Evolutionary conservation across 768 basidiomycete species (phyloP).

Genomic region (Boletus edulis): DNA sequence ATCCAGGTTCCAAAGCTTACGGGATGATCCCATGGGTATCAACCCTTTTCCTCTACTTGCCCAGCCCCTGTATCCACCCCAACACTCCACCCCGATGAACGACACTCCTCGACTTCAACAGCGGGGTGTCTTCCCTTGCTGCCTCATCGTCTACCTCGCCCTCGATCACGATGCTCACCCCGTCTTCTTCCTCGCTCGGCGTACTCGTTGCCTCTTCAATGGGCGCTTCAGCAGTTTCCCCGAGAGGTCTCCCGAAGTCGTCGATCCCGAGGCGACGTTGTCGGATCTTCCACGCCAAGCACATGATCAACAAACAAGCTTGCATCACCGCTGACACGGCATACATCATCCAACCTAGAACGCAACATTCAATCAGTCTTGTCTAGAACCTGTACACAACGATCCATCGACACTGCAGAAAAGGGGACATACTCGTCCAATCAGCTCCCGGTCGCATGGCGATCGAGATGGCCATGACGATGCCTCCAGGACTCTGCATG

Average conservation of each 20-base stretch:
- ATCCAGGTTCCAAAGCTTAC: too few species aligned
- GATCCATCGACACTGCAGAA: too few species aligned
- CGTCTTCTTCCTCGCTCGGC: constrained; percentile 8
- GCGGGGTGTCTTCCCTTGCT: constrained; percentile 18
- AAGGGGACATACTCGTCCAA: constrained; percentile 66
- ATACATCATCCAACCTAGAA: constrained; percentile 74
- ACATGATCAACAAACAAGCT: constrained; percentile 77
- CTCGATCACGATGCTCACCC: constrained; percentile 21
- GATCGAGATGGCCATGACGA: constrained; percentile 84
- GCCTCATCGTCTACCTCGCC: constrained; percentile 9
- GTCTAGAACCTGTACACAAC: not conserved
- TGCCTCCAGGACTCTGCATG: constrained; percentile 88
- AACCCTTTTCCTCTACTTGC: constrained; percentile 8
- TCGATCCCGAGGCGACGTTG: constrained; percentile 76
- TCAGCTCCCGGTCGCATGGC: constrained; percentile 77
- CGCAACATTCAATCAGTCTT: not conserved
- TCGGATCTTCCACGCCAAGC: constrained; percentile 78
- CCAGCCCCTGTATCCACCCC: constrained; percentile 22
- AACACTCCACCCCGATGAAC: constrained; percentile 21
- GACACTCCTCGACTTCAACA: constrained; percentile 21
- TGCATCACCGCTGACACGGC: constrained; percentile 86
- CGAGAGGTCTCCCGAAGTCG: constrained; percentile 76
- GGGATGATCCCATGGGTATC: not conserved
- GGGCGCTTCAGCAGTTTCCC: not conserved
- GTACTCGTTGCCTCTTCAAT: not conserved